phyloP scores from a whole-genome alignment of 805 yeast species.

The Scheffersomyces ergatensis region DNA sequence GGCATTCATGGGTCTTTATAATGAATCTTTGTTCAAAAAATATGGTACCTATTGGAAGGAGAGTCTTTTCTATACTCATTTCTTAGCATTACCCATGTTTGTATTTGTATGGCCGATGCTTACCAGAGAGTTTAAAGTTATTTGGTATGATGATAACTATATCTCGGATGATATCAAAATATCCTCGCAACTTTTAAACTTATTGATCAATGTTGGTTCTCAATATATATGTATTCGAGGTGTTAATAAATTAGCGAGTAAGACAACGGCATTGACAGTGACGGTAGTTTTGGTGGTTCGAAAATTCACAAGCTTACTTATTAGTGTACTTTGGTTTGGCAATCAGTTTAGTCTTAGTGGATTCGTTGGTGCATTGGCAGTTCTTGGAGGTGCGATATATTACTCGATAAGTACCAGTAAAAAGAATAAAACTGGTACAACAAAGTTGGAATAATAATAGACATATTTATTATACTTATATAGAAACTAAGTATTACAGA shows the following conservation, averaged over 20 bases:
- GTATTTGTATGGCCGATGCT: constrained; percentile 27
- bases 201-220: constrained; percentile 16
- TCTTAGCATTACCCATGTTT: constrained; percentile 55
- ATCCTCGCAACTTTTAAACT: constrained; percentile 11
- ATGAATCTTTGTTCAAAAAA: constrained; percentile 46
- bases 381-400: constrained; percentile 51
- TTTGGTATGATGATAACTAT: constrained; percentile 4
- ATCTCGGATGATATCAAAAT: constrained; percentile 3
- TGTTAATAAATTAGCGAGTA: constrained; percentile 59
- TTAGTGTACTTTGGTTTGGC: constrained; percentile 55
- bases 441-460: too few species aligned
- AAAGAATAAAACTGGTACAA: constrained; percentile 7
- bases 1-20: constrained; percentile 57
- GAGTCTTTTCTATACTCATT: constrained; percentile 58
- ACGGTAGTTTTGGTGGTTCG: constrained; percentile 59
- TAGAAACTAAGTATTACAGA: too few species aligned
- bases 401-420: constrained; percentile 1
- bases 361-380: constrained; percentile 47
- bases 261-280: constrained; percentile 60
- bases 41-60: constrained; percentile 68
- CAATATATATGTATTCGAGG: constrained; percentile 59
- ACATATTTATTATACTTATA: too few species aligned
- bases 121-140: constrained; percentile 8
- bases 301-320: constrained; percentile 55
- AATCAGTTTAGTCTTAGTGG: constrained; percentile 38